phyloP scores from a whole-genome alignment of 495 filamentous ascomycete genomes.

The Aspergillus leporis region DNA sequence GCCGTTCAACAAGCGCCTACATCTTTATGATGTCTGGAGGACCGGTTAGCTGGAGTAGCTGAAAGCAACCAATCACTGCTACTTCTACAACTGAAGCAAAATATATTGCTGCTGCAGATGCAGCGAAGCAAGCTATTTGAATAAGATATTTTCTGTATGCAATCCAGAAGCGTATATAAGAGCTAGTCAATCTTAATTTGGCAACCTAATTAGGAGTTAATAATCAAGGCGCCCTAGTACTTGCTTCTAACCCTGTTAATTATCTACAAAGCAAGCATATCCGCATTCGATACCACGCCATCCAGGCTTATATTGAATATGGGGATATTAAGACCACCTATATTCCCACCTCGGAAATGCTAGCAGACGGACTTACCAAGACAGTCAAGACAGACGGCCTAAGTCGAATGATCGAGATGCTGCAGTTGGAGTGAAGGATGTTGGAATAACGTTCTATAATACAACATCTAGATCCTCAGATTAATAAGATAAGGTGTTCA shows the following conservation, averaged over 20 bases:
- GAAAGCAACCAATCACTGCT: conserved; percentile 15
- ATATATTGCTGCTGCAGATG: conserved; percentile 12
- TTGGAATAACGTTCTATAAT: too few species aligned
- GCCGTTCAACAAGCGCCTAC: conserved; percentile 16
- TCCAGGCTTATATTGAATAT: conserved; percentile 13
- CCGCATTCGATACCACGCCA: conserved; percentile 17
- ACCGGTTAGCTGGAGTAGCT: conserved; percentile 15
- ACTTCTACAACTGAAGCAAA: conserved; percentile 14
- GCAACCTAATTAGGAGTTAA: conserved; percentile 7
- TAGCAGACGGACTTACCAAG: conserved; percentile 26
- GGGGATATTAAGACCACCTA: conserved; percentile 2
- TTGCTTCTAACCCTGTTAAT: conserved; percentile 15
- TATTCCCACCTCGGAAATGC: conserved; percentile 13
- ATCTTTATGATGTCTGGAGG: conserved; percentile 14
- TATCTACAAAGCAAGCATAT: conserved; percentile 25
- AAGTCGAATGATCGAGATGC: background rate
- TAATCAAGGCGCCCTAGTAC: conserved; percentile 14
- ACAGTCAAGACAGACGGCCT: background rate
- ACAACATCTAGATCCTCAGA: too few species aligned
- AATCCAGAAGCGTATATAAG: conserved; percentile 7
- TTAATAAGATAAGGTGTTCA: background rate
- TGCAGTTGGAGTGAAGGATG: too few species aligned
- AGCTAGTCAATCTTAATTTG: too few species aligned
- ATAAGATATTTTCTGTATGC: conserved; percentile 3
- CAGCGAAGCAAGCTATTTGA: conserved; percentile 15